These are phyloP conservation scores for Rhamnella rubrinervis DNA, from an alignment of 331 rosid species.

Conservation along the genomic window DNA sequence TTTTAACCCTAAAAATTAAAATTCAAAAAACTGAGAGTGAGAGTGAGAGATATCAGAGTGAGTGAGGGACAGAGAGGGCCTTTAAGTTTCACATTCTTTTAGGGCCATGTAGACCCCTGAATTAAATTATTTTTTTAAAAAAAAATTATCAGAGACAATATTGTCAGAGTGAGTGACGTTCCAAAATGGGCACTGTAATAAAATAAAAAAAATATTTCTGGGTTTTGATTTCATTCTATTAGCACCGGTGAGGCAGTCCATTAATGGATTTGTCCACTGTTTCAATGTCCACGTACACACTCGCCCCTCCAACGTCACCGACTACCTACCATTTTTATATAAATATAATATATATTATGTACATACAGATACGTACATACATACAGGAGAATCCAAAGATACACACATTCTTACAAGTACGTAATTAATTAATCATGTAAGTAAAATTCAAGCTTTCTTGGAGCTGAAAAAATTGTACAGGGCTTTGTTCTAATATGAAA, in stretches of 20 bases:
- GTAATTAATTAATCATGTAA: no score
- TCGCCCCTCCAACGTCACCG: neutral
- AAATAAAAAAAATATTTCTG: no score
- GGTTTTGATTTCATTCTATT: no score
- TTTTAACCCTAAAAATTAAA: conserved; percentile 7
- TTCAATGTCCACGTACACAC: conserved; percentile 3
- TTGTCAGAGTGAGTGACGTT: no score
- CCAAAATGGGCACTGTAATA: no score
- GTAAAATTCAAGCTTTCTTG: no score
- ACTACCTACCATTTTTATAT: neutral
- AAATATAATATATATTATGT: neutral
- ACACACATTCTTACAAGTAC: no score
- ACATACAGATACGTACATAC: neutral
- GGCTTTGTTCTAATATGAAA: no score
- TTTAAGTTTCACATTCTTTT: conserved; percentile 26
- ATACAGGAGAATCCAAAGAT: neutral
- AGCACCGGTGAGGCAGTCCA: neutral
- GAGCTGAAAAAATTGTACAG: no score
- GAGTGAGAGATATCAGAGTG: neutral
- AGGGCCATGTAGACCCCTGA: neutral
- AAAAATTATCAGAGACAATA: no score
- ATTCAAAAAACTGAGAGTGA: neutral
- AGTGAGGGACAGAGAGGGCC: conserved; percentile 21
- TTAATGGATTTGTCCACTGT: conserved; percentile 1
- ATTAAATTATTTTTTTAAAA: no score